phyloP scores from a whole-genome alignment of 345 rosid genomes.

The Excoecaria agallocha region DNA sequence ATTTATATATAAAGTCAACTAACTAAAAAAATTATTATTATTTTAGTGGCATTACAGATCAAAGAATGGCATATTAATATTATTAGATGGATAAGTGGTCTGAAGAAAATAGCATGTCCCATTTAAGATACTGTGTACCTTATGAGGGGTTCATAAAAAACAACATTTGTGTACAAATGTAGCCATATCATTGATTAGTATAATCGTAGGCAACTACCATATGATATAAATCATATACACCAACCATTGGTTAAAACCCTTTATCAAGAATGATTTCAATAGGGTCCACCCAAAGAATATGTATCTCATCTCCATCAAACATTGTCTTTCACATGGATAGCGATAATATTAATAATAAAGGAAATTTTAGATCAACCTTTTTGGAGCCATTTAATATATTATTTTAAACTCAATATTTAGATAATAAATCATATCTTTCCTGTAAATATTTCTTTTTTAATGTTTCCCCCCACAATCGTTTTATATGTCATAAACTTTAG shows the following conservation, averaged over 20 bases:
- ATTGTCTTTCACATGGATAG: neutral
- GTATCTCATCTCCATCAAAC: neutral
- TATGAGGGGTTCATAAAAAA: neutral
- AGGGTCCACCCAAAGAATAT: slow-evolving; percentile 22
- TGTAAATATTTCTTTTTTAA: no score
- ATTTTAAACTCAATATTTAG: no score
- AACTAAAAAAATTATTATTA: neutral
- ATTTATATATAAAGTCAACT: neutral
- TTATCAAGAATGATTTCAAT: neutral
- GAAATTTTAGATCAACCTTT: no score
- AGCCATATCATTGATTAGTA: neutral
- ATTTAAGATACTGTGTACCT: neutral
- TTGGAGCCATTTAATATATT: no score
- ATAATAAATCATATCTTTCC: no score
- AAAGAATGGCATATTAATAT: neutral
- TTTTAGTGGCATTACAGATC: neutral
- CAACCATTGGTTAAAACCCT: neutral
- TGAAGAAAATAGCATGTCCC: neutral
- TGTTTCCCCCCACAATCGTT: no score
- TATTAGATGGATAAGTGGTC: slow-evolving; percentile 5
- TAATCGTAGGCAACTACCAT: neutral
- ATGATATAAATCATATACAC: neutral
- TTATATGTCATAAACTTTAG: no score
- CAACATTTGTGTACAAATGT: neutral
- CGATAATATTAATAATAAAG: neutral